Base-by-base conservation (phyloP, 805 yeast species). In the Saturnispora ahearnii region DNA sequence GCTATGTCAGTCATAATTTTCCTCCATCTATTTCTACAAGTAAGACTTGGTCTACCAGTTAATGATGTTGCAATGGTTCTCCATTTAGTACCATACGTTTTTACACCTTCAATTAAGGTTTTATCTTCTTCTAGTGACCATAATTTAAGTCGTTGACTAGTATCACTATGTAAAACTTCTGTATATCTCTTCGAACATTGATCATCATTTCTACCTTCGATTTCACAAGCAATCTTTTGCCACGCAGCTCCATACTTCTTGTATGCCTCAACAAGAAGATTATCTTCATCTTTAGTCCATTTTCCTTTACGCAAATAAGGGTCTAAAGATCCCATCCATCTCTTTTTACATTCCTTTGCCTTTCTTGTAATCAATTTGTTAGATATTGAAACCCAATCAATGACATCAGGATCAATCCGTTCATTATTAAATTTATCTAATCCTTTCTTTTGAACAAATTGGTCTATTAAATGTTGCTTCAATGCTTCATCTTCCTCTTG, bases 21-120 rank as follows among this genome's bases (percentile, higher is more conserved):
- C 57, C 96, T 76, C 96, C 96, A 90, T 54, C 96, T 73, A 66
- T 90, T 90, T 54, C 98, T 72, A 63, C 96, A 89, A 0, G 96
- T 87, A 51, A 90, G 73, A 54, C 93, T 82, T 5, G 97, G 95
- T 50, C 98, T 70, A 42, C 90, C 84, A 38, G 77, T 74, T 73
- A 90, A 78, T 44, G 79, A 82, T 41, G 67, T 60, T 1, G 95
- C 79, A 1, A 90, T 84, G 1, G 84, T 78, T 58, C 93, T 76
- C 98, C 98, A 90, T 61, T 85, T 83, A 0, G 96, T 87, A 31
- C 96, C 96, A 61, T 80, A 77, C 36, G 65, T 63, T 58, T 81
- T 79, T 22, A 88, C 90, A 57, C 79, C 74, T 42, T 73, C 72
- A n/a, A 88, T 78, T 48, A 90, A 68, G 51, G 69, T 65, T 37